These are phyloP conservation scores for Dendrocalamus latiflorus DNA, from an alignment of 202 grass and related monocot species.

Conservation along the genomic window DNA sequence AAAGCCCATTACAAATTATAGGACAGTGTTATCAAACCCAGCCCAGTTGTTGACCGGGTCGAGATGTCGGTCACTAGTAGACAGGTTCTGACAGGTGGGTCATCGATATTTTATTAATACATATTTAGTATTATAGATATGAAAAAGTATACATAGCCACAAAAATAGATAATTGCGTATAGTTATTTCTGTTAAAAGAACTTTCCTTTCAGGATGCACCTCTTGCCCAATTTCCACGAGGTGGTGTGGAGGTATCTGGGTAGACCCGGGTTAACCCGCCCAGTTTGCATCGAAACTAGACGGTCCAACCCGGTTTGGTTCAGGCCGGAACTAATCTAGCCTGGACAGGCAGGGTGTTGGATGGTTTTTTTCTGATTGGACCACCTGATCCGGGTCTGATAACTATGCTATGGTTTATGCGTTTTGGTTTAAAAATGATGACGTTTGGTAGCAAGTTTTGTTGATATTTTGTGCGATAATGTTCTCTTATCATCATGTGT, in stretches of 20 bases:
- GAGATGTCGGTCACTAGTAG: too few relatives aligned
- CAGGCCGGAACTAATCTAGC: too few relatives aligned
- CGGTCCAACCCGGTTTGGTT: background rate
- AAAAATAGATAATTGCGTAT: background rate
- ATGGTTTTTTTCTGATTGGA: too few relatives aligned
- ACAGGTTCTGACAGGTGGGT: too few relatives aligned
- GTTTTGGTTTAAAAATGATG: background rate
- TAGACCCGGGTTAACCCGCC: too few relatives aligned
- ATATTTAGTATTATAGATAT: background rate
- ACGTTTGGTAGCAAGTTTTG: background rate
- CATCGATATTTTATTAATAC: background rate
- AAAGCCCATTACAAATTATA: background rate
- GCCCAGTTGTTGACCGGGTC: too few relatives aligned
- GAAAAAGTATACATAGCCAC: background rate
- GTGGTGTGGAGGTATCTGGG: too few relatives aligned
- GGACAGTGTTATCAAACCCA: background rate
- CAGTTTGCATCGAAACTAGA: background rate
- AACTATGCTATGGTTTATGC: too few relatives aligned
- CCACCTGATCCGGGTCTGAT: too few relatives aligned
- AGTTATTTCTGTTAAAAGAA: background rate
- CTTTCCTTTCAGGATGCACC: background rate
- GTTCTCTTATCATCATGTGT: too few relatives aligned
- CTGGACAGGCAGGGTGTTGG: too few relatives aligned
- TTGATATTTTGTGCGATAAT: background rate
- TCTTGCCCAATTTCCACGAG: background rate